Evolutionary conservation across 2,329 filamentous ascomycete species (phyloP).

Genomic region (Fusarium clavum): DNA sequence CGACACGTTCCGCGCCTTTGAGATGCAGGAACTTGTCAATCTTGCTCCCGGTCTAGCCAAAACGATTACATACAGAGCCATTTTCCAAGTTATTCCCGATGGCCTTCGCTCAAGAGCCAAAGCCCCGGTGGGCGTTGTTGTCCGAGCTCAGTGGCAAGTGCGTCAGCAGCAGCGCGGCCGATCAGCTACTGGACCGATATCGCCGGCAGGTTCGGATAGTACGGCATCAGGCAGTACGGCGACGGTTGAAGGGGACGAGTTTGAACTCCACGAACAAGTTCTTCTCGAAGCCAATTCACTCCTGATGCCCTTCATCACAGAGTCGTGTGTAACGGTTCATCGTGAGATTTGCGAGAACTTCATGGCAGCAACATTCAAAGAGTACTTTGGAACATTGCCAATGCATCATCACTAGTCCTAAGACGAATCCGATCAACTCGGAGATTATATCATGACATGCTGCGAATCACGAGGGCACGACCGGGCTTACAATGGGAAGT

Average conservation of each 20-base stretch:
- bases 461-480: background rate
- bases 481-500: background rate
- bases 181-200: conserved; percentile 31
- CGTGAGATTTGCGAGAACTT: conserved; percentile 49
- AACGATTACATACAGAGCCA: conserved; percentile 56
- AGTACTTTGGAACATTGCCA: conserved; percentile 35
- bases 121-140: conserved; percentile 56
- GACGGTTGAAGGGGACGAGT: conserved; percentile 47
- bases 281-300: conserved; percentile 51
- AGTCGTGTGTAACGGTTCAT: conserved; percentile 48
- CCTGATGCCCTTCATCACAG: conserved; percentile 52
- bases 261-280: conserved; percentile 51
- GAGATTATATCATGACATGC: background rate
- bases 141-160: conserved; percentile 55
- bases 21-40: conserved; percentile 49
- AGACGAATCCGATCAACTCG: background rate
- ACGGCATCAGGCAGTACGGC: conserved; percentile 44
- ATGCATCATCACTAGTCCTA: conserved; percentile 4
- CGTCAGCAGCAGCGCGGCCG: conserved; percentile 35
- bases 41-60: conserved; percentile 56
- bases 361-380: conserved; percentile 47
- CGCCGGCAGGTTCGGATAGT: conserved; percentile 44
- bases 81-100: conserved; percentile 56
- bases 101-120: conserved; percentile 59
- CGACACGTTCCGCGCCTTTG: conserved; percentile 52